phyloP scores from a whole-genome alignment of 306 rosid species.

The Prunus mume region DNA sequence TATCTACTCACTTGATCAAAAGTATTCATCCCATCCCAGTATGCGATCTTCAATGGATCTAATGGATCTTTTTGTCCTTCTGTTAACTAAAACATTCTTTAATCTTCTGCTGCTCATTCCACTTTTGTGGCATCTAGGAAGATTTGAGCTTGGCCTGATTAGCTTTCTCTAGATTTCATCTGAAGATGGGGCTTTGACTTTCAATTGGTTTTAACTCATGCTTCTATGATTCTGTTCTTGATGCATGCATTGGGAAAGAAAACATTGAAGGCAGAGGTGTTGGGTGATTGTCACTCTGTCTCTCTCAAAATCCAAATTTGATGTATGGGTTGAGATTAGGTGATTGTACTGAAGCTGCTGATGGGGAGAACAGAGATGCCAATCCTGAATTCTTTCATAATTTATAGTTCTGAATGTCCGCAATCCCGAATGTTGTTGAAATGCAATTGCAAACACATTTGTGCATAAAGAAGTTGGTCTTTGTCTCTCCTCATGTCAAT shows the following conservation, averaged over 20 bases:
- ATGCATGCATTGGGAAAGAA: neutral
- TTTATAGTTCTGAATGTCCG: neutral
- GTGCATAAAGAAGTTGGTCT: neutral
- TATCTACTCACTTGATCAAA: neutral
- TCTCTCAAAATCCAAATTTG: no score
- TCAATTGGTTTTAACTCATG: neutral
- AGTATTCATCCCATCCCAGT: neutral
- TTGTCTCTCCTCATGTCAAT: no score
- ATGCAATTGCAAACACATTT: neutral
- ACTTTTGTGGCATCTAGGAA: neutral
- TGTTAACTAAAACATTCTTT: neutral
- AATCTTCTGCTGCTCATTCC: neutral
- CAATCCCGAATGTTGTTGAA: neutral
- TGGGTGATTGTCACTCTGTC: neutral
- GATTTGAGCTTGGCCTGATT: neutral
- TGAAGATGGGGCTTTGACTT: neutral
- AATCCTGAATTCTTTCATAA: no score
- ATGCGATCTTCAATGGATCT: neutral
- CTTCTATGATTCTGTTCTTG: neutral
- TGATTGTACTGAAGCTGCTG: neutral
- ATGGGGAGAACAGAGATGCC: neutral
- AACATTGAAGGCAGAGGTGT: neutral
- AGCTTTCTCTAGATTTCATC: neutral
- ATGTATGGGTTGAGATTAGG: no score
- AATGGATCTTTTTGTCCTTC: neutral